Evolutionary conservation across 1,139 yeast genomes (phyloP).

Genomic region (Debaryomycetaceae sp.): DNA sequence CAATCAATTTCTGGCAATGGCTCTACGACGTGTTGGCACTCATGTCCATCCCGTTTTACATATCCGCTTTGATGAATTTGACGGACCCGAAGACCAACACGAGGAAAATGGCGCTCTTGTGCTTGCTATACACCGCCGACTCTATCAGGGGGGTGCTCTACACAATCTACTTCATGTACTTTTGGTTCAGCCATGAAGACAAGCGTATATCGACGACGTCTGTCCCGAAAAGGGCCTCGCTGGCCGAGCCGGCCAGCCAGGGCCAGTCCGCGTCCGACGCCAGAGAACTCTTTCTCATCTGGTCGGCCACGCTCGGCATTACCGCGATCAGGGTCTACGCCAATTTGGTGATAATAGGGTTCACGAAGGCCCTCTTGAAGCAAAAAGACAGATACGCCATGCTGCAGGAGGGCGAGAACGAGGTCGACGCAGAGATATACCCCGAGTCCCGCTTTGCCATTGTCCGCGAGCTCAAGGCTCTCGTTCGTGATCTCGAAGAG

Average conservation of each 20-base stretch:
- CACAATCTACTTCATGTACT: conserved; percentile 67
- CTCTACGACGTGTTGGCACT: conserved; percentile 67
- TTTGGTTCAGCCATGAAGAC: conserved; percentile 65
- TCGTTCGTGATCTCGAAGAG: neutral
- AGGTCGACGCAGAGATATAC: neutral
- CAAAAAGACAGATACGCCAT: conserved; percentile 12
- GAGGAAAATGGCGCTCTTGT: conserved; percentile 54
- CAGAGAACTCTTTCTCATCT: conserved; percentile 69
- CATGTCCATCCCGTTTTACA: conserved; percentile 60
- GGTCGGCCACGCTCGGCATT: conserved; percentile 52
- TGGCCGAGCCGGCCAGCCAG: neutral
- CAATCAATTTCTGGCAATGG: conserved; percentile 82
- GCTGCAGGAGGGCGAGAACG: neutral
- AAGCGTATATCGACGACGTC: conserved; percentile 11
- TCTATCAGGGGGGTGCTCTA: conserved; percentile 64
- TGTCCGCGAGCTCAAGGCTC: neutral
- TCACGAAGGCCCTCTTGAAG: conserved; percentile 45
- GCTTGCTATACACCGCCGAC: conserved; percentile 63
- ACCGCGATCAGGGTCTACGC: conserved; percentile 62
- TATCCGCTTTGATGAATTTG: conserved; percentile 52
- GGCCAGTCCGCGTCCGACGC: conserved; percentile 56
- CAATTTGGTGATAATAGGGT: conserved; percentile 60
- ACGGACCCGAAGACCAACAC: conserved; percentile 27
- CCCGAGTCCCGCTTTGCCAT: neutral
- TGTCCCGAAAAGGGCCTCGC: neutral